Percentiles rank a stretch among this genome's conserved stretches.
These are phyloP conservation scores for Orbilia quercus DNA, from an alignment of 2,329 filamentous ascomycete genomes.

Conservation along the genomic window DNA sequence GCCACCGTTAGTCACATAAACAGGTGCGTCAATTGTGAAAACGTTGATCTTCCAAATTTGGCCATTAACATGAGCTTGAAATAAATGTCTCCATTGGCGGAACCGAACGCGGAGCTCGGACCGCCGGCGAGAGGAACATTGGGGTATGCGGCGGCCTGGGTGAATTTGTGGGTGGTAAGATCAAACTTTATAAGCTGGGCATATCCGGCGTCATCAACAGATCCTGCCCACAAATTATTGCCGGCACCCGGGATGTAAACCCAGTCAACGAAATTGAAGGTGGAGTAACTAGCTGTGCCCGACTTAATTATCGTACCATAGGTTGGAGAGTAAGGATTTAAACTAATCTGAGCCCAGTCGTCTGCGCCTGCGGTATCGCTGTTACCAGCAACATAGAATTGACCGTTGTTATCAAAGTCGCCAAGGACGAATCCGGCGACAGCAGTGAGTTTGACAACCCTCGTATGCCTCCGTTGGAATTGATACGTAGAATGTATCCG, in stretches of 20 bases:
- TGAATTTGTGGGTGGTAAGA: background rate
- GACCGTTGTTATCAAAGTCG: constrained; percentile 11
- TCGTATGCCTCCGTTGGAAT: background rate
- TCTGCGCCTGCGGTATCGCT: background rate
- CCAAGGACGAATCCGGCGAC: background rate
- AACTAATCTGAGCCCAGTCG: constrained; percentile 9
- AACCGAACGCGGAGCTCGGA: background rate
- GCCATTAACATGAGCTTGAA: background rate
- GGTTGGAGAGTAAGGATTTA: constrained; percentile 8
- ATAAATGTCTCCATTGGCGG: constrained; percentile 19
- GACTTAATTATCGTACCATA: constrained; percentile 4
- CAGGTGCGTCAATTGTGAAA: background rate
- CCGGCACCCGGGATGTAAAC: constrained; percentile 12
- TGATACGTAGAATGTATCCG: constrained; percentile 1
- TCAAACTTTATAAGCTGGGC: background rate
- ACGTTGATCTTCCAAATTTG: constrained; percentile 16
- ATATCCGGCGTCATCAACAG: background rate
- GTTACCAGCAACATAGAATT: constrained; percentile 1
- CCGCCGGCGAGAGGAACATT: background rate
- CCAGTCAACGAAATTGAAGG: constrained; percentile 3
- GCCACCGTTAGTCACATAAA: constrained; percentile 5
- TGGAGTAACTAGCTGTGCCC: background rate
- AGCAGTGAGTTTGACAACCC: background rate
- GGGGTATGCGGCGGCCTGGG: background rate
- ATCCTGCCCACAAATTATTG: background rate